A percentile compares a stretch with the other conserved stretches of the same genome.
These are phyloP conservation scores for Pyrenophora teres DNA, from an alignment of 2,329 filamentous ascomycete species.

Conservation along the genomic window DNA sequence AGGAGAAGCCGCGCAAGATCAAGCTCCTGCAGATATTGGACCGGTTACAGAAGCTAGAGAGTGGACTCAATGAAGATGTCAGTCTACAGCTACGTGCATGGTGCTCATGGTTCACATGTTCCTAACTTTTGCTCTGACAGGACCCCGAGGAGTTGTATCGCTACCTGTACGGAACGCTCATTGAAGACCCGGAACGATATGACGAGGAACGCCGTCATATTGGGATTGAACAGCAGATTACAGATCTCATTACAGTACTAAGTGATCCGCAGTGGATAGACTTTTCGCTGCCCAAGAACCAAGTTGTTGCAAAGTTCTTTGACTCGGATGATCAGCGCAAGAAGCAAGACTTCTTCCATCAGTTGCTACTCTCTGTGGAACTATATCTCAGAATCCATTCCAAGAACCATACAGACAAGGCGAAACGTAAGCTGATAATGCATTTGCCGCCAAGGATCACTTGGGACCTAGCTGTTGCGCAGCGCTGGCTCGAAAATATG, in stretches of 20 bases:
- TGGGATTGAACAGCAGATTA: slow-evolving; percentile 72
- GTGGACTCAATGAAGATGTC: slow-evolving; percentile 50
- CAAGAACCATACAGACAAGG: slow-evolving; percentile 62
- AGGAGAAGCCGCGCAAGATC: slow-evolving; percentile 64
- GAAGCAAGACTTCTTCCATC: slow-evolving; percentile 73
- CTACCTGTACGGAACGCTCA: slow-evolving; percentile 68
- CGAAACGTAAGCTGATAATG: slow-evolving; percentile 66
- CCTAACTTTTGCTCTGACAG: slow-evolving; percentile 45
- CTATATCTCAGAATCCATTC: slow-evolving; percentile 72
- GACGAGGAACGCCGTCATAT: slow-evolving; percentile 59
- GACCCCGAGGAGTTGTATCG: slow-evolving; percentile 53
- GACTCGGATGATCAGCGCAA: slow-evolving; percentile 61
- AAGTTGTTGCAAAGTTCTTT: slow-evolving; percentile 75
- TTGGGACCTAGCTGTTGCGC: slow-evolving; percentile 74
- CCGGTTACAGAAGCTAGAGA: slow-evolving; percentile 49
- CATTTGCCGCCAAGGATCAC: slow-evolving; percentile 72
- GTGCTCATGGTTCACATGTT: slow-evolving; percentile 19
- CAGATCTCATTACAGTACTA: slow-evolving; percentile 70
- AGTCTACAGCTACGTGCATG: slow-evolving; percentile 30
- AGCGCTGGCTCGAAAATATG: slow-evolving; percentile 73
- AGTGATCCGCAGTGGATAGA: slow-evolving; percentile 75
- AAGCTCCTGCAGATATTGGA: slow-evolving; percentile 57
- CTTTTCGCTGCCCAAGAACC: slow-evolving; percentile 70
- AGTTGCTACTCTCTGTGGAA: slow-evolving; percentile 74
- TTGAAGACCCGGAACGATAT: slow-evolving; percentile 69